These are phyloP conservation scores for Gastrodia elata DNA, from an alignment of 106 monocot genomes.

Conservation along the genomic window DNA sequence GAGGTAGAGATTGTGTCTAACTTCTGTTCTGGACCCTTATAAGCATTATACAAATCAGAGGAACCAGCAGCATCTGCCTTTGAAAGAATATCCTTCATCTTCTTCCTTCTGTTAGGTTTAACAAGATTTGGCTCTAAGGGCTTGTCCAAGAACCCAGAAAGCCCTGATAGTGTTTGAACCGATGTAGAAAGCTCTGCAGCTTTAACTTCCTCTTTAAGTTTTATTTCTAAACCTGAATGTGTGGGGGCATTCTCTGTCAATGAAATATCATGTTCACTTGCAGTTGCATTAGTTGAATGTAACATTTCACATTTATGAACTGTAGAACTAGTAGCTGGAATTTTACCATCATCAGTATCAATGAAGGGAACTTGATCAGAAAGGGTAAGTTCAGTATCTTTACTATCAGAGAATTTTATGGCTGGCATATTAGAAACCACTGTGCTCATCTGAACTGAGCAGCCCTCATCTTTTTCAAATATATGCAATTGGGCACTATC, in stretches of 20 bases:
- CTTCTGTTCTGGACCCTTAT: slow-evolving; percentile 58
- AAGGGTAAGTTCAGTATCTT: slow-evolving; percentile 4
- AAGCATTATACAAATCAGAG: slow-evolving; percentile 69
- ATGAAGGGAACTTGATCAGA: slow-evolving; percentile 1
- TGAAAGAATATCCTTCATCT: slow-evolving; percentile 40
- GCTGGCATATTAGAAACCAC: neutral
- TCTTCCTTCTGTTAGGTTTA: slow-evolving; percentile 40
- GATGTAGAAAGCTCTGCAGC: slow-evolving; percentile 9
- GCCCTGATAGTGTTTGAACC: neutral
- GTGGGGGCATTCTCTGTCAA: neutral
- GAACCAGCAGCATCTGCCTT: slow-evolving; percentile 63
- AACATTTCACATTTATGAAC: neutral
- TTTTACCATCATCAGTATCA: slow-evolving; percentile 2
- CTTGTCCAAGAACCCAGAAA: slow-evolving; percentile 21
- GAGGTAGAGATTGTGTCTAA: neutral
- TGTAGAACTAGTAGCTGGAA: neutral
- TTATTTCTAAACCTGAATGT: slow-evolving; percentile 6
- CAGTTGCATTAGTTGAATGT: slow-evolving; percentile 5
- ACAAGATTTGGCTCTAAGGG: slow-evolving; percentile 15
- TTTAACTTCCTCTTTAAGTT: slow-evolving; percentile 4
- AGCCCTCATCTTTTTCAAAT: neutral
- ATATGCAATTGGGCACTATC: neutral
- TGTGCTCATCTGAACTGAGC: neutral
- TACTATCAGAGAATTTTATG: slow-evolving; percentile 1
- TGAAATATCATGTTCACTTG: neutral